phyloP scores from a whole-genome alignment of 306 rosid species.

The Dalbergia oliveri region DNA sequence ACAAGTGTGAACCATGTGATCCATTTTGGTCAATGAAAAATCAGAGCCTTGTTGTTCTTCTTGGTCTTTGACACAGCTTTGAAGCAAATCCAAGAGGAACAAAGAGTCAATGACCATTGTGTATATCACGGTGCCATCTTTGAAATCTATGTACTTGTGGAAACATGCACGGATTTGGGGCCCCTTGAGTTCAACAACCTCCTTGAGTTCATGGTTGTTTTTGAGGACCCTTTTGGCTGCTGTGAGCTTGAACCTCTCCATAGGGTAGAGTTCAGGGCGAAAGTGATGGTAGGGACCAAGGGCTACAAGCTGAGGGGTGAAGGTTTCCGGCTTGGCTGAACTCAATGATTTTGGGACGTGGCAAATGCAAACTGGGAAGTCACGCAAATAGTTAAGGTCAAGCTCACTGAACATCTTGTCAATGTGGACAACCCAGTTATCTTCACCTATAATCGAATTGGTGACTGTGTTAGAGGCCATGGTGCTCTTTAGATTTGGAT shows the following conservation, averaged over 20 bases:
- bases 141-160: slow-evolving; percentile 40
- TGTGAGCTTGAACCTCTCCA: slow-evolving; percentile 40
- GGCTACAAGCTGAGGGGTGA: slow-evolving; percentile 37
- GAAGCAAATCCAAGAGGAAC: slow-evolving; percentile 43
- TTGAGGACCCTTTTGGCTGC: slow-evolving; percentile 38
- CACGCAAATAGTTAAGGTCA: background rate
- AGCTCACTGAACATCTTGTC: background rate
- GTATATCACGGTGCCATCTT: slow-evolving; percentile 18
- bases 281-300: slow-evolving; percentile 44
- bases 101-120: slow-evolving; percentile 39
- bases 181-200: background rate
- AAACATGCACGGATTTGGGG: slow-evolving; percentile 39
- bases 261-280: slow-evolving; percentile 32
- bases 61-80: background rate
- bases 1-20: background rate
- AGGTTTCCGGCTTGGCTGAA: slow-evolving; percentile 43
- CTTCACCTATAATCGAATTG: background rate
- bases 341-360: slow-evolving; percentile 37
- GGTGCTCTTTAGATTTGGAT: too few relatives aligned
- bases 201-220: background rate
- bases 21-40: too few relatives aligned
- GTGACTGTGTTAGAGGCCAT: too few relatives aligned
- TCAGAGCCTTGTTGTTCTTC: too few relatives aligned
- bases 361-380: slow-evolving; percentile 33
- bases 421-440: slow-evolving; percentile 25